Evolutionary conservation across 2,329 filamentous ascomycete genomes (phyloP), one percentile per base, ranked within the genome.

Genomic region (Penicillium freii): DNA sequence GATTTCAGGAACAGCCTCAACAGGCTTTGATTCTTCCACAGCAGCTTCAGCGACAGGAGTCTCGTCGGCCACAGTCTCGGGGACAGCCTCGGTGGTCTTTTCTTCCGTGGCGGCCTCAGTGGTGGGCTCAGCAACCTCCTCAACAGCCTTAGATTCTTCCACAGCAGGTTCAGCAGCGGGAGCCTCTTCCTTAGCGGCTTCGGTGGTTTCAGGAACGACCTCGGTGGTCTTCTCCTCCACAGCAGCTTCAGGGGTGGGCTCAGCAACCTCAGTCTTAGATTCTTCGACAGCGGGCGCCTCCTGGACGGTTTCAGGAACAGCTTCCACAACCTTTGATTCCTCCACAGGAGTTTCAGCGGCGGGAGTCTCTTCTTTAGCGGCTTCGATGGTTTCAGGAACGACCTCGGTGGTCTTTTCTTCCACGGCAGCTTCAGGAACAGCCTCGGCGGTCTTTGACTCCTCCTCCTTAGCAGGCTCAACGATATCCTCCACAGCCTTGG

Each of bases 331-430:
- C 10, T 29, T 19, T 15, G 11, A 15, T 19, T 42, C 31, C 19
- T 64, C 61, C 8, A 46, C 34, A 27, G 58, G 31, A n/a, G 63
- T 13, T 34, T 56, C 53, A 40, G 38, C 19, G 9, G 2, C 31
- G 21, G 45, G 31, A 17, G 50, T 27, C 19, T 34, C 40, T 58
- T 65, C 61, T n/a, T 58, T 49, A 1, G 40, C 33, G 11, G 43
- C 44, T 45, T 53, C 19, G 13, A 31, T 23, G 9, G 40, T 10
- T 27, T 59, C 53, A 10, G 48, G 25, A 29, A 29, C n/a, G 4
- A n/a, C 17, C 6, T 45, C 51, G 13, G 13, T 4, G 21, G 51
- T 38, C 25, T 51, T 29, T 46, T 66, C 59, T 34, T 57, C 59
- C 25, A 38, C 55, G 1, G 36, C 17, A n/a, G 21, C 13, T 38